These are phyloP conservation scores for Albatrellus sp. DNA, from an alignment of 1,284 basidiomycete genomes.

Conservation along the genomic window DNA sequence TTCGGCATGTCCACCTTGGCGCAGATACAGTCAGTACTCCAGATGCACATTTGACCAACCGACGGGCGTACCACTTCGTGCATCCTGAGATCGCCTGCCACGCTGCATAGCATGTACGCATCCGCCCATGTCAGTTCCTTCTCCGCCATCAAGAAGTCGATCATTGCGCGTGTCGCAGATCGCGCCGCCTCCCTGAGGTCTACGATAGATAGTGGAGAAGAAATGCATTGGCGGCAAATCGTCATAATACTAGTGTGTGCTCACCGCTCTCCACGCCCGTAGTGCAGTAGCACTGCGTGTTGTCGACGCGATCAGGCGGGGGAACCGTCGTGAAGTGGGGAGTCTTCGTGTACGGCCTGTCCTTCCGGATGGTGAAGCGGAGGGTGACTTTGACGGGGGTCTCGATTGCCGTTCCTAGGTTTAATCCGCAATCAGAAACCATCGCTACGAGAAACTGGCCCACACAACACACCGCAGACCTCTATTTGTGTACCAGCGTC, in stretches of 20 bases:
- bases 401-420: slow-evolving; percentile 46
- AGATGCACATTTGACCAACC: background rate
- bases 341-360: slow-evolving; percentile 41
- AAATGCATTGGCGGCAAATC: background rate
- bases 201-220: slow-evolving; percentile 9
- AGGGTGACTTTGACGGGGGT: slow-evolving; percentile 46
- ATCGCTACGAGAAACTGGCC: background rate
- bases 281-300: slow-evolving; percentile 38
- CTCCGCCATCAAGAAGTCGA: slow-evolving; percentile 32
- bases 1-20: slow-evolving; percentile 55
- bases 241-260: slow-evolving; percentile 1
- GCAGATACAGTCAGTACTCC: background rate
- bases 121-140: slow-evolving; percentile 28
- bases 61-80: slow-evolving; percentile 43
- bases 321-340: slow-evolving; percentile 36
- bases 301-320: slow-evolving; percentile 18
- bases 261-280: slow-evolving; percentile 39
- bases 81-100: slow-evolving; percentile 44
- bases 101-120: slow-evolving; percentile 52
- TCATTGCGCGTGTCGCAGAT: slow-evolving; percentile 44
- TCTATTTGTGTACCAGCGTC: slow-evolving; percentile 19
- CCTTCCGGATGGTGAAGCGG: slow-evolving; percentile 41
- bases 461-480: slow-evolving; percentile 34
- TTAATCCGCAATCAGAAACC: background rate
- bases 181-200: slow-evolving; percentile 44